Evolutionary conservation across 768 basidiomycete genomes (phyloP).

Genomic region (Lactifluus hygrophoroides): DNA sequence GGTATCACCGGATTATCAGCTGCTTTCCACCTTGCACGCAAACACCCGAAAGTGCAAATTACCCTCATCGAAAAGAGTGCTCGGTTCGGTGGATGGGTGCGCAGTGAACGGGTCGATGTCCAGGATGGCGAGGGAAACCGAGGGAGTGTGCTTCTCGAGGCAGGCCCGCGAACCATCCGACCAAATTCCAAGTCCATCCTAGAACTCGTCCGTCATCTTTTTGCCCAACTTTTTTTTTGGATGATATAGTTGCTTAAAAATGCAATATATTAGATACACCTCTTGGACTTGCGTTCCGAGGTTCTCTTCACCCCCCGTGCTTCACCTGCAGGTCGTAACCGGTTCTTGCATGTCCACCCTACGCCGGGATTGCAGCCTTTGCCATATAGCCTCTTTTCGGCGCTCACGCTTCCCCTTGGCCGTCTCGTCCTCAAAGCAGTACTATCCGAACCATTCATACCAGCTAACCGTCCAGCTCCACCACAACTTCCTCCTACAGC

Average conservation of each 20-base stretch:
- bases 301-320: constrained; percentile 59
- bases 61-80: constrained; percentile 59
- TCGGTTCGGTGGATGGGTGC: constrained; percentile 83
- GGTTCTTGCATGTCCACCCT: constrained; percentile 58
- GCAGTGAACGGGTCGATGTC: constrained; percentile 46
- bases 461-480: neutral
- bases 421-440: constrained; percentile 45
- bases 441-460: constrained; percentile 47
- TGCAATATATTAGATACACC: constrained; percentile 61
- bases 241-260: no score
- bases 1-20: constrained; percentile 77
- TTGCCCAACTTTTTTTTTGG: no score
- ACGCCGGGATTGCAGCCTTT: constrained; percentile 42
- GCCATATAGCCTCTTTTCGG: constrained; percentile 34
- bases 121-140: constrained; percentile 23
- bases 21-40: constrained; percentile 66
- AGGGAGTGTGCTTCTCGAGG: constrained; percentile 58
- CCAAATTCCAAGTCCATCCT: constrained; percentile 67
- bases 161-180: constrained; percentile 79
- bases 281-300: constrained; percentile 50
- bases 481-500: neutral
- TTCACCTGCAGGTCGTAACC: constrained; percentile 66
- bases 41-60: constrained; percentile 50
- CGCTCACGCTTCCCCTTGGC: constrained; percentile 33
- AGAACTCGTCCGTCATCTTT: constrained; percentile 59